Evolutionary conservation across 768 basidiomycete genomes (phyloP), one percentile per base, ranked within the genome.

Genomic region (Mycena venus): DNA sequence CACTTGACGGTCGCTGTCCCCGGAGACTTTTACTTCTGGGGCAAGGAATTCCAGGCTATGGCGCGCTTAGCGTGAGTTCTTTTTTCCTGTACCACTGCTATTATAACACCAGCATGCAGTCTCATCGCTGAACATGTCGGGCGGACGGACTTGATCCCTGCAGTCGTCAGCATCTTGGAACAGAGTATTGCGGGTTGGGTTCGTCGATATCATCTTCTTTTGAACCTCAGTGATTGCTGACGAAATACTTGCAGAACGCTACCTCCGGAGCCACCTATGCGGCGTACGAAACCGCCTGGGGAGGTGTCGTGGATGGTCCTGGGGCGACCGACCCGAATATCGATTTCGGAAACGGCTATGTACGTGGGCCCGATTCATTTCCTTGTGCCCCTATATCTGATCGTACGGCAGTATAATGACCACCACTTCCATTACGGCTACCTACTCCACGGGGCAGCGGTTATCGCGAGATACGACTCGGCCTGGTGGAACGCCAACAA

Each of bases 1-100:
- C 86, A 91, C 75, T 85, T 92, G 51, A 79, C 84, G 7, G 83
- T 84, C 27, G 86, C 87, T 10, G 87, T 87, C 29, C 85, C 89
- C 29, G 79, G 78, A 4, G 83, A 84, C 61, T 84, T 83, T 62
- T 84, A 84, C 63, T 81, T 75, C 62, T 84, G 82, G 77, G 83
- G 83, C 34, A 81, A 82, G 36, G 72, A 66, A 4, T 78, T 82
- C 44, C 83, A 78, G 34, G 77, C 77, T 17, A 77, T 79, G 12
- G 78, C 81, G 23, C 78, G 83, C 36, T 72, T 84, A 21, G 83
- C 82, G 83, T 83, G 68, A 66, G 83, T 66, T 19, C 42, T 11
- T 36, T 40, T 32, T 47, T 23, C n/a, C 64, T 65, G 14, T 40
- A 27, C 32, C 23, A 3, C 8, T 19, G n/a, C 29, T 3, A 29